A percentile compares a stretch with the other conserved stretches of the same genome.
Evolutionary conservation across 192 early-diverging fungal species (phyloP).

Genomic region (Blastocladiella britannica): DNA sequence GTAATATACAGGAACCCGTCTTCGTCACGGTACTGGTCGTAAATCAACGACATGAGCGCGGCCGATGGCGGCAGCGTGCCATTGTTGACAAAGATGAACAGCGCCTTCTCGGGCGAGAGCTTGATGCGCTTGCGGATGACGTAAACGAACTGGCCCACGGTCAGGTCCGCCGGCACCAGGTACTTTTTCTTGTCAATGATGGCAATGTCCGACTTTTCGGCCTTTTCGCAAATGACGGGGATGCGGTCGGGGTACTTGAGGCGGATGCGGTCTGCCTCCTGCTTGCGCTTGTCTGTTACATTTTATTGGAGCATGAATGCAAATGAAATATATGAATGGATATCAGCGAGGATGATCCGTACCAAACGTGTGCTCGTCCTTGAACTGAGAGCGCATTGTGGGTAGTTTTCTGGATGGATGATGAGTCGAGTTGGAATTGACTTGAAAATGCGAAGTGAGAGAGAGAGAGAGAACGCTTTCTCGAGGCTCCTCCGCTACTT

Average conservation of each 20-base stretch:
- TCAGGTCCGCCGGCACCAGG: constrained; percentile 85
- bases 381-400: constrained; percentile 71
- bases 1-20: constrained; percentile 95
- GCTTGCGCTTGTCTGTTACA: constrained; percentile 74
- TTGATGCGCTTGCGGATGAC: constrained; percentile 93
- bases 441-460: too few relatives aligned
- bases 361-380: constrained; percentile 93
- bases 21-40: constrained; percentile 93
- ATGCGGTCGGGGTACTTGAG: constrained; percentile 88
- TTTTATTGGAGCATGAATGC: neutral
- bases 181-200: constrained; percentile 99
- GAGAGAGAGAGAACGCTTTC: too few relatives aligned
- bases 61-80: constrained; percentile 84
- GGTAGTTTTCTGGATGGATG: neutral
- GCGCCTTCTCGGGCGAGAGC: constrained; percentile 89
- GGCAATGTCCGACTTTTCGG: constrained; percentile 90
- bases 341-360: constrained; percentile 11
- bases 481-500: too few relatives aligned
- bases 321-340: neutral
- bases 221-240: constrained; percentile 84
- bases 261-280: constrained; percentile 85
- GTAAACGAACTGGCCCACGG: constrained; percentile 94
- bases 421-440: too few relatives aligned
- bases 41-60: constrained; percentile 78
- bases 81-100: constrained; percentile 96